Evolutionary conservation across 2,329 filamentous ascomycete genomes (phyloP), one percentile per base, ranked within the genome.

Genomic region (Tolypocladium cylindrosporum): DNA sequence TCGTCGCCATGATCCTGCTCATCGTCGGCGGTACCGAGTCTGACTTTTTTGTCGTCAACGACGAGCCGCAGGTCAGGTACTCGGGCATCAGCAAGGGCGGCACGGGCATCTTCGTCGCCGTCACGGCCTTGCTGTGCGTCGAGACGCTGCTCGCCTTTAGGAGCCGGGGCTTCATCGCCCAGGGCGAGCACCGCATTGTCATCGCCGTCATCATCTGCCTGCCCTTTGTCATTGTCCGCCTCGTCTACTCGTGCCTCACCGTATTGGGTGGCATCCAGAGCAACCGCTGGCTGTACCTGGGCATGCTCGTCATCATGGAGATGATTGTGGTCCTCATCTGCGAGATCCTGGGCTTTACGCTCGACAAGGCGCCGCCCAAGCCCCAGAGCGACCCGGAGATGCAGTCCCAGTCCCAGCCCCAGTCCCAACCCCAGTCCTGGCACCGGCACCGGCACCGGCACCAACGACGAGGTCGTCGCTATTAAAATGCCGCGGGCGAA

Each of bases 101-200:
- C 19, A 60, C 60, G 16, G 62, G 58, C 14, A 61, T 74, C 48
- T 63, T 73, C 63, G 63, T 72, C 24, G 62, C 75, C 58, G 66
- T 78, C 31, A 57, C 74, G 13, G 76, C 74, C 45, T 66, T 79
- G 55, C 63, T 74, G 9, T 65, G 78, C 61, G 68, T 77, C 58
- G 59, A 75, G 60, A 66, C 72, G 5, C 50, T 77, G 34, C 57
- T 80, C n/a, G 68, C 69, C 27, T 57, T 75, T 21, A 67, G 73
- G 41, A 75, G 74, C 62, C 72, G 72, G 42, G 67, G 71, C 57
- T 67, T 64, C 45, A 62, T 75, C 24, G 74, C 73, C 42, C 66
- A 81, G 60, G 73, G 82, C n/a, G 82, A 85, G 66, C 77, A 79
- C 60, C 77, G 79, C 19, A 77, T 85, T 45, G 70, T 85, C 11